Evolutionary conservation across 2,329 filamentous ascomycete genomes (phyloP), one percentile per base, ranked within the genome.

Genomic region (Verticillium dahliae): DNA sequence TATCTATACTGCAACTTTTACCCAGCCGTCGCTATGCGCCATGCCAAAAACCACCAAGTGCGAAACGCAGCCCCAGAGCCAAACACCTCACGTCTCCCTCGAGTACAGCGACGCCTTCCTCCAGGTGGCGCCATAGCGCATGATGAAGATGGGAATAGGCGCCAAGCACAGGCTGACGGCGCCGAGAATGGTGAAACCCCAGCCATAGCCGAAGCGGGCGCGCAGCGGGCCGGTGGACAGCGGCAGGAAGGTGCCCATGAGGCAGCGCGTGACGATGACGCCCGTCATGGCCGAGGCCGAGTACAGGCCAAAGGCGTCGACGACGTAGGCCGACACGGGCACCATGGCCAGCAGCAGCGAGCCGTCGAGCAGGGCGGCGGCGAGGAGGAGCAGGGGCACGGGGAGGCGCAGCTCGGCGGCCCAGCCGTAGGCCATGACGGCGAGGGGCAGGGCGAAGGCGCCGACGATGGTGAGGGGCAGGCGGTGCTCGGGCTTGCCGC

Each of bases 201-300:
- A 78, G 0, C 83, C 84, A 60, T 80, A 83, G 27, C 54, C 54
- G 14, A 84, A 73, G 0, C 61, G 62, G 7, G 77, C 75, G 0
- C 80, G 74, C 54, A 86, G 66, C 0, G 82, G 81, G 1, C 73
- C 78, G 1, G 80, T 76, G 0, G 76, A 71, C 55, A 87, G 72
- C 0, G 85, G 85, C 35, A 87, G 65, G 52, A 87, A 81, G 0
- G 85, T 85, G 3, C 83, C 80, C 71, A 80, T 78, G 0, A 87
- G 70, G 62, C 82, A 85, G 41, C 83, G 74, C 1, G 76, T 76
- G 1, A 86, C 81, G 61, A 86, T 83, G 5, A 85, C 68, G 0
- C 80, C 82, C 0, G 83, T 85, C 74, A 85, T 77, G 1, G 83
- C 83, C 11, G 81, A 84, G 0, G 84, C 84, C 1, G 82, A 80